phyloP scores from a whole-genome alignment of 148 eudicot genomes.

The Salicornia ramosissima region DNA sequence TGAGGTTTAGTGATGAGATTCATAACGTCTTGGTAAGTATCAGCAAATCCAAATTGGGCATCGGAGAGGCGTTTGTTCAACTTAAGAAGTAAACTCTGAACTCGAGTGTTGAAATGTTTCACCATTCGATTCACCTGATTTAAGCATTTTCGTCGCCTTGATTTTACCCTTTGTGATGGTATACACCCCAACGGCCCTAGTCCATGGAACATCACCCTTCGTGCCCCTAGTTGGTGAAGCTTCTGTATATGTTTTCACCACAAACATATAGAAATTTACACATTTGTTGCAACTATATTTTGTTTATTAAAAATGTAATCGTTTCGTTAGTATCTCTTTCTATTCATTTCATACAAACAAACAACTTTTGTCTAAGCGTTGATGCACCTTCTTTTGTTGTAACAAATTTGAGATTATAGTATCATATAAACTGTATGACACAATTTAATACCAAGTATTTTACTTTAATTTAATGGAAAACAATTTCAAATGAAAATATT shows the following conservation, averaged over 20 bases:
- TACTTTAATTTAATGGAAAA: too few relatives aligned
- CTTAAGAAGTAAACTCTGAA: slow-evolving; percentile 35
- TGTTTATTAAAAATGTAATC: too few relatives aligned
- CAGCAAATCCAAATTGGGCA: slow-evolving; percentile 61
- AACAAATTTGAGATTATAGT: too few relatives aligned
- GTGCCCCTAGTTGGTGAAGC: slow-evolving; percentile 64
- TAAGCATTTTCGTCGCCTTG: slow-evolving; percentile 55
- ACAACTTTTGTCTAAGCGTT: too few relatives aligned
- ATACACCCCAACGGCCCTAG: slow-evolving; percentile 92
- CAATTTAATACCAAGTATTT: too few relatives aligned
- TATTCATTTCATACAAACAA: too few relatives aligned
- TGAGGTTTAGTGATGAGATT: slow-evolving; percentile 55
- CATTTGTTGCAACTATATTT: too few relatives aligned
- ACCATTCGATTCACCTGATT: slow-evolving; percentile 61
- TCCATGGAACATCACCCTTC: slow-evolving; percentile 75
- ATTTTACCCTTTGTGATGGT: slow-evolving; percentile 83
- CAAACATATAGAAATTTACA: too few relatives aligned
- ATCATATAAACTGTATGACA: too few relatives aligned
- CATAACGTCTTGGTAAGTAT: slow-evolving; percentile 57
- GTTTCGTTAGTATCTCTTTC: too few relatives aligned
- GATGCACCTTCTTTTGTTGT: too few relatives aligned
- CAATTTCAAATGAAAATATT: too few relatives aligned
- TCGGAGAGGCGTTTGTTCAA: slow-evolving; percentile 45
- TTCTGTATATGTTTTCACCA: slow-evolving; percentile 39
- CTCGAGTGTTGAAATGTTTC: slow-evolving; percentile 54